Evolutionary conservation across 2,329 filamentous ascomycete genomes (phyloP).

Genomic region (Nemania sp.): DNA sequence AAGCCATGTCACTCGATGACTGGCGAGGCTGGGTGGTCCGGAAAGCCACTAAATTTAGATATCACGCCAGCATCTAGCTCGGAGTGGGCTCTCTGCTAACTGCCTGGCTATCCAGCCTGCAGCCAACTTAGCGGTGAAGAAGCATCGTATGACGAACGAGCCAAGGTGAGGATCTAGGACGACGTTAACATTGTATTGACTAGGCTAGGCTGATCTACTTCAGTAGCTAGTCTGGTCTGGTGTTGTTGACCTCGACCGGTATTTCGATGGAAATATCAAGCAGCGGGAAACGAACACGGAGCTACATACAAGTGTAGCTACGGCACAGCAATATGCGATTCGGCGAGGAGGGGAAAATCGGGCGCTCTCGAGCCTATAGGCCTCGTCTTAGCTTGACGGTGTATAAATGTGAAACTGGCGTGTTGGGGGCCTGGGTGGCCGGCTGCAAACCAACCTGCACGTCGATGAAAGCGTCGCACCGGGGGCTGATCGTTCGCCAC

Average conservation of each 20-base stretch:
- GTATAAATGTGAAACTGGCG: not conserved
- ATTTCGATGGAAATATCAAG: not conserved
- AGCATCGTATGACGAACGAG: not conserved
- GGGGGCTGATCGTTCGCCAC: not conserved
- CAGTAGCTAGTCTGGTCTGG: too few species aligned
- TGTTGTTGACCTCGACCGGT: not conserved
- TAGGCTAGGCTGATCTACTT: not conserved
- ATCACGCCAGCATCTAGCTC: not conserved
- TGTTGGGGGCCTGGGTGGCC: not conserved
- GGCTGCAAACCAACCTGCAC: constrained; percentile 5
- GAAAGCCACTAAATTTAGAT: constrained; percentile 15
- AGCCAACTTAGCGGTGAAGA: not conserved
- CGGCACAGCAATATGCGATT: too few species aligned
- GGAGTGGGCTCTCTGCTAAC: not conserved
- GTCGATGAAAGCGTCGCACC: constrained; percentile 12
- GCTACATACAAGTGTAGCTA: too few species aligned
- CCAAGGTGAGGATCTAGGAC: not conserved
- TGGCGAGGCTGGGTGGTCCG: not conserved
- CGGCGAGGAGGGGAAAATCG: too few species aligned
- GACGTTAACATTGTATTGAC: not conserved
- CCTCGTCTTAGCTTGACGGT: not conserved
- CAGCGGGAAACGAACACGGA: not conserved
- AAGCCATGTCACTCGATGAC: not conserved
- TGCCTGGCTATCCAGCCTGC: not conserved
- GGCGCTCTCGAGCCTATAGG: not conserved